Conservation (phyloP, 345 rosid genomes). For the Arabis alpina region DNA sequence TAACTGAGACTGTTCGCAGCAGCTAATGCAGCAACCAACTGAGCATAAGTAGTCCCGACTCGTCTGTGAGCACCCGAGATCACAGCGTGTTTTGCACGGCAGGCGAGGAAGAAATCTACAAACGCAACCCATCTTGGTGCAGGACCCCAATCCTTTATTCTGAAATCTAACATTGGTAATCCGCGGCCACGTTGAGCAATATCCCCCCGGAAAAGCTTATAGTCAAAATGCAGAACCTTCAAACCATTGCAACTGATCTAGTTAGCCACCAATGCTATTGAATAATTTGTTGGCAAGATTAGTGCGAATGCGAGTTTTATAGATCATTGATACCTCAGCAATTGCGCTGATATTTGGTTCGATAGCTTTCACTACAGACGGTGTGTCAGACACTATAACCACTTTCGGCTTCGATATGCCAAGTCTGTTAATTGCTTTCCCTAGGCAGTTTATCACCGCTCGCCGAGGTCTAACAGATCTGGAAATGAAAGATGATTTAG, state of each 20-base stretch:
- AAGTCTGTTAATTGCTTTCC: conserved; percentile 53
- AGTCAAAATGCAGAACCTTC: conserved; percentile 86
- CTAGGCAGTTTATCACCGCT: conserved; percentile 73
- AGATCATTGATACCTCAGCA: conserved; percentile 73
- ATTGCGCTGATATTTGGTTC: conserved; percentile 58
- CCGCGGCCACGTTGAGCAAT: conserved; percentile 50
- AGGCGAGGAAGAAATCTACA: conserved; percentile 96
- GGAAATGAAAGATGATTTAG: conserved; percentile 35
- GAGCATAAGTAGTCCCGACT: conserved; percentile 93
- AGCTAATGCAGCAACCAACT: conserved; percentile 83
- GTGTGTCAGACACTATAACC: conserved; percentile 88
- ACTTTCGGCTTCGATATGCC: conserved; percentile 60
- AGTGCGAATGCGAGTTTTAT: not conserved
- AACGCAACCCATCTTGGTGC: conserved; percentile 99
- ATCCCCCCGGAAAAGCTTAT: conserved; percentile 67
- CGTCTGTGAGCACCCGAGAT: conserved; percentile 92
- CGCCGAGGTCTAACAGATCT: conserved; percentile 81
- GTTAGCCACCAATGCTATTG: not conserved
- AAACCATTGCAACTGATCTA: conserved; percentile 34
- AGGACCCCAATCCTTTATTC: conserved; percentile 97
- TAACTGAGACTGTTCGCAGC: conserved; percentile 85
- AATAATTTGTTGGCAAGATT: not conserved
- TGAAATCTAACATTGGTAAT: conserved; percentile 57
- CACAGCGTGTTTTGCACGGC: conserved; percentile 77
- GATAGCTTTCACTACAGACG: conserved; percentile 63